These are phyloP conservation scores for Dentipellis fragilis DNA, from an alignment of 768 basidiomycete species.

Conservation along the genomic window DNA sequence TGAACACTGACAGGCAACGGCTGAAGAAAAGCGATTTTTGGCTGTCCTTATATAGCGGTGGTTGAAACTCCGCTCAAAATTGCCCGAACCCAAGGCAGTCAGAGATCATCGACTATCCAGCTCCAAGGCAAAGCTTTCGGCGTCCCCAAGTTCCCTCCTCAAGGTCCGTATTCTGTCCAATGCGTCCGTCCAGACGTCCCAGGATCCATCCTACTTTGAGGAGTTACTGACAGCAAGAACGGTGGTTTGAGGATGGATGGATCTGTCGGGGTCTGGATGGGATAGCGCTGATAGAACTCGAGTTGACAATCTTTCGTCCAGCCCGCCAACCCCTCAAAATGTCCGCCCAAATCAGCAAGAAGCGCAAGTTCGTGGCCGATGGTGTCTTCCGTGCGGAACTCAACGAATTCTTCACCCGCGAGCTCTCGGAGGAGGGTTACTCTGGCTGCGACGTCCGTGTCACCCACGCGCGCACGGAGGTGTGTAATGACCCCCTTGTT, in stretches of 20 bases:
- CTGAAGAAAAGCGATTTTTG: not conserved
- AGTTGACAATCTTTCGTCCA: slow-evolving; percentile 1
- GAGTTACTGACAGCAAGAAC: not conserved
- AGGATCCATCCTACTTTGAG: not conserved
- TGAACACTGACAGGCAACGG: slow-evolving; percentile 2
- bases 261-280: slow-evolving; percentile 4
- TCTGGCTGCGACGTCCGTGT: slow-evolving; percentile 99
- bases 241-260: slow-evolving; percentile 9
- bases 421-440: slow-evolving; percentile 98
- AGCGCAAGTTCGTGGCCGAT: slow-evolving; percentile 97
- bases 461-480: slow-evolving; percentile 97
- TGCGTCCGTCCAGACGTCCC: too few species aligned
- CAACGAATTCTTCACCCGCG: slow-evolving; percentile 97
- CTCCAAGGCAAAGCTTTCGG: not conserved
- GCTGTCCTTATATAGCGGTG: not conserved
- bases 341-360: slow-evolving; percentile 90
- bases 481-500: slow-evolving; percentile 17
- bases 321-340: slow-evolving; percentile 34
- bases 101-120: not conserved
- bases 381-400: slow-evolving; percentile 99
- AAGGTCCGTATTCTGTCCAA: not conserved
- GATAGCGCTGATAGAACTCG: not conserved
- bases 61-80: not conserved
- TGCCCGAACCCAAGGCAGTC: not conserved
- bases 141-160: not conserved